A percentile compares a stretch with the other conserved stretches of the same genome.
phyloP scores from a whole-genome alignment of 768 basidiomycete genomes.

The Mrakia blollopis region DNA sequence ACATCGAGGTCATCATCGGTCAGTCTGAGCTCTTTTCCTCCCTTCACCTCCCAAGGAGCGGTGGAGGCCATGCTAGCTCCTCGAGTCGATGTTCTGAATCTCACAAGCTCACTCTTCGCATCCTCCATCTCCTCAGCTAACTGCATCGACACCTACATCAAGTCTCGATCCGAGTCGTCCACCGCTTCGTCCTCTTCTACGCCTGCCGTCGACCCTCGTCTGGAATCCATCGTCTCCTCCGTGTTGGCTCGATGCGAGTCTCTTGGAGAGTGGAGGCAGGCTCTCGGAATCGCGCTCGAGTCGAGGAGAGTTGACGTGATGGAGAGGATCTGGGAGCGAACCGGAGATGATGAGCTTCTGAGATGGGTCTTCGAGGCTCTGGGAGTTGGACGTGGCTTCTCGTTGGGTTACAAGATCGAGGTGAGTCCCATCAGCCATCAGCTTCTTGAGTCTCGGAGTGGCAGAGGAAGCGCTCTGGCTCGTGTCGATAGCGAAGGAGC shows the following conservation, averaged over 20 bases:
- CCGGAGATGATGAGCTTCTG: conserved; percentile 70
- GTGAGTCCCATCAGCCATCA: too few species aligned
- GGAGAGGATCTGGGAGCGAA: conserved; percentile 65
- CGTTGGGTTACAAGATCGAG: conserved; percentile 23
- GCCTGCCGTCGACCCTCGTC: conserved; percentile 60
- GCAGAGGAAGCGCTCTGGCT: too few species aligned
- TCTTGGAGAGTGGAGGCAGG: conserved; percentile 50
- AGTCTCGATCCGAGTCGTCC: conserved; percentile 49
- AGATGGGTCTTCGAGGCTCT: conserved; percentile 90
- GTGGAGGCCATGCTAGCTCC: too few species aligned
- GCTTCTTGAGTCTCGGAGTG: too few species aligned
- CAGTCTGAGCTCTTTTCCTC: conserved; percentile 45
- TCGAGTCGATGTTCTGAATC: not conserved
- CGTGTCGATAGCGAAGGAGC: not conserved
- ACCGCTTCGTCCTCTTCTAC: conserved; percentile 37
- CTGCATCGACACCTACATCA: conserved; percentile 90
- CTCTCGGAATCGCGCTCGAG: conserved; percentile 91
- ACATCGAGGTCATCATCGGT: conserved; percentile 92
- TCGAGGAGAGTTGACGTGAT: conserved; percentile 83
- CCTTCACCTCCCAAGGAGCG: not conserved
- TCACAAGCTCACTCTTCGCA: not conserved
- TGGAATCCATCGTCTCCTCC: conserved; percentile 78
- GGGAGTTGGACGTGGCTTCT: conserved; percentile 70
- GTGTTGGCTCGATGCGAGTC: conserved; percentile 47
- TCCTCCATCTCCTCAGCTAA: conserved; percentile 58